phyloP scores from a whole-genome alignment of 2,329 filamentous ascomycete genomes.

The Phaeomoniella chlamydospora region DNA sequence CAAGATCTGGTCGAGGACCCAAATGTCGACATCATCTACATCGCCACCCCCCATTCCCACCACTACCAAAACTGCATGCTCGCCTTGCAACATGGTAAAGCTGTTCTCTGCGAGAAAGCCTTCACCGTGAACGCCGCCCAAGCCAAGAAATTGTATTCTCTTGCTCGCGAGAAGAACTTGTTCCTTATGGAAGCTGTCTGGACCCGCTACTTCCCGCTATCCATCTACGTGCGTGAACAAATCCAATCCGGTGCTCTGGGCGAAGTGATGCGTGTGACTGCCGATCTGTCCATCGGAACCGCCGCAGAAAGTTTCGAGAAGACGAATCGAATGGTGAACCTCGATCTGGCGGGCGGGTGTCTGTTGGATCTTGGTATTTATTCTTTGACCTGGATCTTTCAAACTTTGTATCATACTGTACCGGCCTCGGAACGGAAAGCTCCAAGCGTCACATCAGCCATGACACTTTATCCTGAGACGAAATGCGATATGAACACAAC shows the following conservation, averaged over 20 bases:
- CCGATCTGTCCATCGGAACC: constrained; percentile 26
- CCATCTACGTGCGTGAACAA: constrained; percentile 45
- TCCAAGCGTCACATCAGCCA: constrained; percentile 53
- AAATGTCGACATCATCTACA: constrained; percentile 72
- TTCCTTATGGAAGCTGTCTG: constrained; percentile 82
- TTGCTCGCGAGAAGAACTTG: constrained; percentile 56
- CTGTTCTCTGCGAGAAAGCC: constrained; percentile 83
- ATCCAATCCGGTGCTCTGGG: constrained; percentile 40
- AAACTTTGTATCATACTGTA: constrained; percentile 72
- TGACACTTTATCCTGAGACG: constrained; percentile 57
- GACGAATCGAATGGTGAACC: constrained; percentile 48
- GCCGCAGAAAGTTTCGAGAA: constrained; percentile 6
- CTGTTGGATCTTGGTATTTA: constrained; percentile 80
- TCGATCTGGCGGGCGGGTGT: constrained; percentile 67
- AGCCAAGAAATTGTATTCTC: constrained; percentile 54
- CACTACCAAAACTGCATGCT: constrained; percentile 86
- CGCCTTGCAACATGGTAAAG: constrained; percentile 69
- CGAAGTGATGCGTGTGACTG: constrained; percentile 39
- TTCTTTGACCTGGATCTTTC: constrained; percentile 79
- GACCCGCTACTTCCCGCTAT: constrained; percentile 79
- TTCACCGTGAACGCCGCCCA: constrained; percentile 75
- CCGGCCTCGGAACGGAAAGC: constrained; percentile 46
- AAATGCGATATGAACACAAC: constrained; percentile 68
- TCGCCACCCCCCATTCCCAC: constrained; percentile 82
- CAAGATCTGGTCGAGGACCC: constrained; percentile 64